These are phyloP conservation scores for Carex scoparia DNA, from an alignment of 176 grass and related monocot species.

Conservation along the genomic window DNA sequence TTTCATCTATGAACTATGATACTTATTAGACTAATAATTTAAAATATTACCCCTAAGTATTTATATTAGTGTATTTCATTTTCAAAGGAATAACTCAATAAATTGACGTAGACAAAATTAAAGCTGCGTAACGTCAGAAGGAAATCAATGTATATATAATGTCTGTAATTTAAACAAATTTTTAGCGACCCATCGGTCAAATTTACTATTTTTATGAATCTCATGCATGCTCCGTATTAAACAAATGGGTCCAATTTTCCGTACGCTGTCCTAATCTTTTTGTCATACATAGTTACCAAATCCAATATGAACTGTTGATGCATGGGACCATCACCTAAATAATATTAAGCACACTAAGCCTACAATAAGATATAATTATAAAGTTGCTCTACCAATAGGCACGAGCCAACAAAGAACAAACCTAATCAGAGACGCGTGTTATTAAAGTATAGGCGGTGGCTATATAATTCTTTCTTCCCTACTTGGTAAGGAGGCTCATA, in stretches of 20 bases:
- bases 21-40: too few relatives aligned
- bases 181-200: not conserved
- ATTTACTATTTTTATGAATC: not conserved
- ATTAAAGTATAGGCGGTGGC: constrained; percentile 4
- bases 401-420: not conserved
- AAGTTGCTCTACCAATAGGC: not conserved
- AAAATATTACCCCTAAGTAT: too few relatives aligned
- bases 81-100: not conserved
- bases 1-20: too few relatives aligned
- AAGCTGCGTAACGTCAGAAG: not conserved
- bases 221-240: not conserved
- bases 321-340: not conserved
- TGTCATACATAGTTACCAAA: not conserved
- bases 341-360: not conserved
- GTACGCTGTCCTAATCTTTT: not conserved
- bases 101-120: not conserved
- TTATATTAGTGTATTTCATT: too few relatives aligned
- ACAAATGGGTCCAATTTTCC: not conserved
- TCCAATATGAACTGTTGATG: constrained; percentile 1
- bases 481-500: constrained; percentile 8
- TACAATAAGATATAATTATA: not conserved
- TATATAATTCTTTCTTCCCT: not conserved
- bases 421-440: not conserved
- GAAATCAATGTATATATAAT: not conserved
- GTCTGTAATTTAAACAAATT: not conserved